Evolutionary conservation across 495 filamentous ascomycete species (phyloP), one percentile per base, ranked within the genome.

Genomic region (Peziza echinospora): DNA sequence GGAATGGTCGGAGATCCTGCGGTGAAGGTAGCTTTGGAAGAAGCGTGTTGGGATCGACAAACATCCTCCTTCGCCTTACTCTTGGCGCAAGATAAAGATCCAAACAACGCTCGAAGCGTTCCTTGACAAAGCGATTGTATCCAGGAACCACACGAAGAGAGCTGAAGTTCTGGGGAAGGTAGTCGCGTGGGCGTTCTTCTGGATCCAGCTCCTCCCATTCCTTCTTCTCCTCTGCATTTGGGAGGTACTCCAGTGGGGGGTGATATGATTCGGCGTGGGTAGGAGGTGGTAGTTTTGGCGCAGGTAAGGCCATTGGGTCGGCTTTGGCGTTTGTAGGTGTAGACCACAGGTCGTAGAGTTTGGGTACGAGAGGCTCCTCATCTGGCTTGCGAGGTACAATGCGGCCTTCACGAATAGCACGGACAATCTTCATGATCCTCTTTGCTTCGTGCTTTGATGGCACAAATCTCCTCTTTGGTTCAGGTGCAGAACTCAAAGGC

Each of bases 391-490:
- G 93, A 16, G 89, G 89, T 51, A 92, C 66, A 47, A 97, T 97
- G 24, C 84, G 76, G 25, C 91, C 91, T 64, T 96, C 87, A 37
- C 78, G 71, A 49, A 97, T 97, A 21, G 89, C 89, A 59, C 81
- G 84, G 30, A 94, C 89, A 52, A 97, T 78, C 67, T 97, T 96
- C 85, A 94, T 93, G 42, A 97, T 74, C 49, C 86, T 71, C 71
- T 93, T 94, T 16, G 82, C 78, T 65, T 97, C 89, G 56, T 96
- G 84, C 64, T 93, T 94, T n/a, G 91, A 96, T 8, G 91, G 89
- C 13, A 96, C 66, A 59, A 94, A 97, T 53, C 89, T 78, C 40
- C 87, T 72, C 65, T 97, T 97, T 5, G 89, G 89, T 57, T 97
- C 89, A 28, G 89, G 89, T 5, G 86, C 87, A 37, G 84, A 76